These are phyloP conservation scores for Apiospora rasikravindrae DNA, from an alignment of 2,329 filamentous ascomycete species.

Conservation along the genomic window DNA sequence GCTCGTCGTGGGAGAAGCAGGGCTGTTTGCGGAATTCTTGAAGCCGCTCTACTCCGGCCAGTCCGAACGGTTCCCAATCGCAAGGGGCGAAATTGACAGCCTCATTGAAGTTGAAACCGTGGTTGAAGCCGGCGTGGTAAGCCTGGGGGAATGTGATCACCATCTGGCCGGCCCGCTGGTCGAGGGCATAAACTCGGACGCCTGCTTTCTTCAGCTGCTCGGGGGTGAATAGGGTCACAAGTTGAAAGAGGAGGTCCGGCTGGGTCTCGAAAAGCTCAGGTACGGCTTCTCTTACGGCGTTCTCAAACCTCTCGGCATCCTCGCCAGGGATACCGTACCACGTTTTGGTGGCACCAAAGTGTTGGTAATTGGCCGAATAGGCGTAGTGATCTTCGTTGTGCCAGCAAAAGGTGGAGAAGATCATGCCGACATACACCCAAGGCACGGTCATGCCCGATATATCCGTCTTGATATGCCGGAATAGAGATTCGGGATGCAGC, in stretches of 20 bases:
- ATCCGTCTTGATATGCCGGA: conserved; percentile 96
- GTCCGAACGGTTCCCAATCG: conserved; percentile 94
- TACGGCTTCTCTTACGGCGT: conserved; percentile 92
- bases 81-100: conserved; percentile 95
- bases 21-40: conserved; percentile 89
- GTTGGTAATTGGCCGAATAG: conserved; percentile 97
- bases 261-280: conserved; percentile 97
- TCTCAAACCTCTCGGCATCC: conserved; percentile 93
- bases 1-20: conserved; percentile 96
- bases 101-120: conserved; percentile 98
- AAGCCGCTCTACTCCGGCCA: conserved; percentile 82
- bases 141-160: conserved; percentile 97
- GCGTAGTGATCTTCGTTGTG: conserved; percentile 98
- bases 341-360: conserved; percentile 97
- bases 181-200: conserved; percentile 91
- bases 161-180: conserved; percentile 93
- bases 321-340: conserved; percentile 98
- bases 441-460: conserved; percentile 99
- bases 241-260: conserved; percentile 92
- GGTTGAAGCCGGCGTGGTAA: conserved; percentile 97
- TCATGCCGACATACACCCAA: conserved; percentile 99
- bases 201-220: conserved; percentile 92
- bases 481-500: conserved; percentile 87
- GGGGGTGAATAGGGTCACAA: conserved; percentile 94
- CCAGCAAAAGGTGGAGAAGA: conserved; percentile 99